phyloP scores from a whole-genome alignment of 1,284 basidiomycete genomes.

The Paramarasmius palmivorus region DNA sequence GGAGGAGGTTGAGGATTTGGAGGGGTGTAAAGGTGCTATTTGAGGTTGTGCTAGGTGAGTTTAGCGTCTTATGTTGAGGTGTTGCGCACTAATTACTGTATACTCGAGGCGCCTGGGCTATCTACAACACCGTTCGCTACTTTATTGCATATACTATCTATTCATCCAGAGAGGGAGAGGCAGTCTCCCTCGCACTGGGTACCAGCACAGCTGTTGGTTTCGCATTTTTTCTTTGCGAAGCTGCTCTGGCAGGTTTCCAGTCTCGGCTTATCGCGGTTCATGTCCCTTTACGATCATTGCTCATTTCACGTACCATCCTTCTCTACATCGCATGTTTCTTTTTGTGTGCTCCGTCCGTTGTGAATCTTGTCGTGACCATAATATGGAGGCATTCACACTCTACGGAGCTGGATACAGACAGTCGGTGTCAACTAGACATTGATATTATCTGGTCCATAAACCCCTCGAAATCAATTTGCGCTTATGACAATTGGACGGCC shows the following conservation, averaged over 20 bases:
- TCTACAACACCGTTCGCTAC: slow-evolving; percentile 64
- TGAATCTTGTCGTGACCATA: slow-evolving; percentile 55
- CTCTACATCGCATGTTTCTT: slow-evolving; percentile 47
- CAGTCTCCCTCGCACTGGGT: slow-evolving; percentile 55
- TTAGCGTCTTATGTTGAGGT: slow-evolving; percentile 1
- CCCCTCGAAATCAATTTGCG: slow-evolving; percentile 21
- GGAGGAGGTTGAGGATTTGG: slow-evolving; percentile 43
- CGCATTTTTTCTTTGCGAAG: slow-evolving; percentile 48
- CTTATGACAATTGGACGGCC: slow-evolving; percentile 42
- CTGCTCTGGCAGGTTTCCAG: slow-evolving; percentile 43
- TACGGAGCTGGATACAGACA: slow-evolving; percentile 37
- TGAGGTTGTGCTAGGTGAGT: slow-evolving; percentile 51
- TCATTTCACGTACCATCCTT: slow-evolving; percentile 31
- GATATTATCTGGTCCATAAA: slow-evolving; percentile 61
- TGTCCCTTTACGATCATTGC: slow-evolving; percentile 32
- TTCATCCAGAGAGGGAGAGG: slow-evolving; percentile 37
- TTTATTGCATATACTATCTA: slow-evolving; percentile 52
- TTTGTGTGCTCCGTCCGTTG: slow-evolving; percentile 48
- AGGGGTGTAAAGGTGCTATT: slow-evolving; percentile 37
- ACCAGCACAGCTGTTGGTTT: slow-evolving; percentile 58
- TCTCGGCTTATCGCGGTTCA: slow-evolving; percentile 37
- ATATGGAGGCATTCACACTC: slow-evolving; percentile 44
- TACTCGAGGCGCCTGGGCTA: slow-evolving; percentile 51
- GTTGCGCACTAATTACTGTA: background rate
- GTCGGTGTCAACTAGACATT: slow-evolving; percentile 59